These are phyloP conservation scores for Fusarium verticillioides DNA, from an alignment of 2,329 filamentous ascomycete species.

Conservation along the genomic window DNA sequence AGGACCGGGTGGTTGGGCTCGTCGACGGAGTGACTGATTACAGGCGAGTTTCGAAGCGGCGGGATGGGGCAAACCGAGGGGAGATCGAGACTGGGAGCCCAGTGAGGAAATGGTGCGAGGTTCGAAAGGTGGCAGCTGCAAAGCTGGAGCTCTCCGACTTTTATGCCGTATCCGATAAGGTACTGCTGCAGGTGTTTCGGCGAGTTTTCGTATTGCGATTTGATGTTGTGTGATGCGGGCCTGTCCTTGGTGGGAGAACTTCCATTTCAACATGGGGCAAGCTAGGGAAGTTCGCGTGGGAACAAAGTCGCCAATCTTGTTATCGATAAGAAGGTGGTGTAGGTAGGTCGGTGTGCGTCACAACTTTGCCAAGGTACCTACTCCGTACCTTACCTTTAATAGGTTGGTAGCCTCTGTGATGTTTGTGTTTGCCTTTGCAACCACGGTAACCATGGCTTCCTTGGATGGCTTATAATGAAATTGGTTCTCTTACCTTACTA, in stretches of 20 bases:
- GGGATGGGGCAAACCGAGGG: conserved; percentile 34
- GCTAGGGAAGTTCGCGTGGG: conserved; percentile 21
- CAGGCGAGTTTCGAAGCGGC: conserved; percentile 25
- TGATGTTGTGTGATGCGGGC: conserved; percentile 38
- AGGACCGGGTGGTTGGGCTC: conserved; percentile 16
- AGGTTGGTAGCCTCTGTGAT: neutral
- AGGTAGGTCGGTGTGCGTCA: conserved; percentile 15
- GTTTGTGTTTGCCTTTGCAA: neutral
- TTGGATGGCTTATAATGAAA: neutral
- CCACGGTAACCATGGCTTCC: neutral
- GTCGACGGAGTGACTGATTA: conserved; percentile 18
- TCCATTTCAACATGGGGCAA: conserved; percentile 27
- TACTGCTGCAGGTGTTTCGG: conserved; percentile 2
- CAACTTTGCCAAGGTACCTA: neutral
- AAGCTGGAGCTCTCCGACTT: conserved; percentile 5
- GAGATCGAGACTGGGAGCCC: conserved; percentile 16
- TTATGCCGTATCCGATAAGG: neutral
- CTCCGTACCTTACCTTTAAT: neutral
- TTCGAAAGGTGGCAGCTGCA: neutral
- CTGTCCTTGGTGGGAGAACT: conserved; percentile 39
- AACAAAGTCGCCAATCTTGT: conserved; percentile 41
- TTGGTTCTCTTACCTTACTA: neutral
- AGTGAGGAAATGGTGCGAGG: conserved; percentile 7
- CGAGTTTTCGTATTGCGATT: conserved; percentile 27
- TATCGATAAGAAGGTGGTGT: conserved; percentile 45